A percentile compares a stretch with the other conserved stretches of the same genome.
These are phyloP conservation scores for Juncus effusus DNA, from an alignment of 176 grass and related monocot species.

Conservation along the genomic window DNA sequence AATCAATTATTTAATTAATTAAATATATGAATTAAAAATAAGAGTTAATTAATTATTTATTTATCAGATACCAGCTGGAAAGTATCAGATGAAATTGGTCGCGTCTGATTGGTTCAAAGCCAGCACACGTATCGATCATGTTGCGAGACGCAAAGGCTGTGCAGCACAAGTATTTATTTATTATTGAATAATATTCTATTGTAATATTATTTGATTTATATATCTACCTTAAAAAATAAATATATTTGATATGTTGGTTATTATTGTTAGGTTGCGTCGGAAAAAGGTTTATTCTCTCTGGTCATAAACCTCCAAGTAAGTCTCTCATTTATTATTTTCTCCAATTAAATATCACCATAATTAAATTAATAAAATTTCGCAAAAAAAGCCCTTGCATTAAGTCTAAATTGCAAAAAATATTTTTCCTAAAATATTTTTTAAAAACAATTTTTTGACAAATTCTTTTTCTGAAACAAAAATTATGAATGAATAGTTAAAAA, in stretches of 20 bases:
- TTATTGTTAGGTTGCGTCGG: constrained; percentile 61
- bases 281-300: constrained; percentile 89
- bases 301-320: constrained; percentile 92
- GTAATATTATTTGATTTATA: not conserved
- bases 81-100: constrained; percentile 76
- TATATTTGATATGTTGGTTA: not conserved
- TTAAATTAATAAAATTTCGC: too few species aligned
- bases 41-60: constrained; percentile 2
- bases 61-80: constrained; percentile 65
- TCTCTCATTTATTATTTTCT: not conserved
- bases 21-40: constrained; percentile 21
- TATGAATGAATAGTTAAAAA: too few species aligned
- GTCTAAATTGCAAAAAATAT: not conserved
- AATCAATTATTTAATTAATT: constrained; percentile 7
- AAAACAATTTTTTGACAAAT: not conserved
- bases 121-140: constrained; percentile 77
- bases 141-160: constrained; percentile 61
- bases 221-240: not conserved
- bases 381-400: not conserved
- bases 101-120: constrained; percentile 83
- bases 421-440: constrained; percentile 14
- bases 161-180: constrained; percentile 50
- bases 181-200: not conserved
- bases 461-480: not conserved
- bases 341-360: too few species aligned